A percentile compares a stretch with the other conserved stretches of the same genome.
phyloP scores from a whole-genome alignment of 805 yeast species.

The Pichia nakasei region DNA sequence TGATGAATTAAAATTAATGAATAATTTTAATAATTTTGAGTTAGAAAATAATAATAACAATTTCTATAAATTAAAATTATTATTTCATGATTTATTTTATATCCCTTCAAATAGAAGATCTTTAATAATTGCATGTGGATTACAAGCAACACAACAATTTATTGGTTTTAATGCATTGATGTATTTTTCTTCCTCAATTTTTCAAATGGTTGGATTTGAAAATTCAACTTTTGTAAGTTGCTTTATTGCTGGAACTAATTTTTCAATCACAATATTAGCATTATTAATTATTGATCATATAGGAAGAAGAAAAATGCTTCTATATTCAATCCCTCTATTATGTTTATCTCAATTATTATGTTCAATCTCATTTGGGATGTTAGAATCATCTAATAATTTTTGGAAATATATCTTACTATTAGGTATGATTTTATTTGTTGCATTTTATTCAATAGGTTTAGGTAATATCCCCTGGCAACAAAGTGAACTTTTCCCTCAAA shows the following conservation, averaged over 20 bases:
- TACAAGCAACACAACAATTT: constrained; percentile 49
- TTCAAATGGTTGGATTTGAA: constrained; percentile 43
- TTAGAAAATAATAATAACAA: constrained; percentile 17
- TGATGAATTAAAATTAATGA: constrained; percentile 31
- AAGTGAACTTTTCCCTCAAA: constrained; percentile 47
- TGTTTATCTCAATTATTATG: constrained; percentile 37
- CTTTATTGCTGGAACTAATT: constrained; percentile 48
- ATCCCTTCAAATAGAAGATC: constrained; percentile 42
- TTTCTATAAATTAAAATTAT: constrained; percentile 24
- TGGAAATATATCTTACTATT: constrained; percentile 40
- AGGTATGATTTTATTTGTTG: constrained; percentile 42
- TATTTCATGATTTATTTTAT: constrained; percentile 34
- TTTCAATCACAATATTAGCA: constrained; percentile 42
- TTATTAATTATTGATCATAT: constrained; percentile 40
- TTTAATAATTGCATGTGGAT: constrained; percentile 44
- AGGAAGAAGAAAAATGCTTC: constrained; percentile 42
- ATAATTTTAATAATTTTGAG: constrained; percentile 25
- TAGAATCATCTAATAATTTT: constrained; percentile 29
- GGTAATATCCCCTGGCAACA: constrained; percentile 56
- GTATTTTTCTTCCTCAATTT: constrained; percentile 49
- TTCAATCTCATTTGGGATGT: constrained; percentile 40
- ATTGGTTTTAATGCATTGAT: constrained; percentile 51
- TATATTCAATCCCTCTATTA: constrained; percentile 40
- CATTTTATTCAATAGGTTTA: constrained; percentile 45
- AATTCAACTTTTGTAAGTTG: constrained; percentile 47